These are phyloP conservation scores for Pythium sp. DNA, from an alignment of 352 stramenopile genomes.

Conservation along the genomic window DNA sequence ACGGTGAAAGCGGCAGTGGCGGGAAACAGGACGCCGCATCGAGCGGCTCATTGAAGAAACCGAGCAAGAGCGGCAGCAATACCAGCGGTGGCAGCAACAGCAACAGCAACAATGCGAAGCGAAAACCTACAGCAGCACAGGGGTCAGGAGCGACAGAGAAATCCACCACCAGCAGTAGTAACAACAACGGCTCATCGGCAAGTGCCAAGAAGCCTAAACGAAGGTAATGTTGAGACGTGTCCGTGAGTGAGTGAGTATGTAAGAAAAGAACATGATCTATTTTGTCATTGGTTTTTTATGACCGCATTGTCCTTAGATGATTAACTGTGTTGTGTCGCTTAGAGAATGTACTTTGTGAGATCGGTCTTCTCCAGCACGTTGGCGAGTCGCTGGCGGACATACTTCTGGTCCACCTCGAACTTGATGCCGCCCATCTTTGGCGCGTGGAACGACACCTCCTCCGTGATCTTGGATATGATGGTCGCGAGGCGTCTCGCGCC, in stretches of 20 bases:
- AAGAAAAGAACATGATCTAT: slow-evolving; percentile 4
- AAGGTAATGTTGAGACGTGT: slow-evolving; percentile 12
- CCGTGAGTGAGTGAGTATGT: neutral
- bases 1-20: slow-evolving; percentile 5
- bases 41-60: slow-evolving; percentile 9
- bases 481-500: slow-evolving; percentile 96
- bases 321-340: slow-evolving; percentile 17
- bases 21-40: slow-evolving; percentile 10
- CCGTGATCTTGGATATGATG: slow-evolving; percentile 96
- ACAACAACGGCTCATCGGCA: neutral
- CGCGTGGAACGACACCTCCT: slow-evolving; percentile 97
- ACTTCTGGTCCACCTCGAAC: slow-evolving; percentile 91
- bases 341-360: slow-evolving; percentile 98
- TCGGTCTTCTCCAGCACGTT: slow-evolving; percentile 94
- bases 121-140: slow-evolving; percentile 14
- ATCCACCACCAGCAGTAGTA: neutral
- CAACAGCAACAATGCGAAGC: slow-evolving; percentile 16
- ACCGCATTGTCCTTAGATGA: neutral
- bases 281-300: slow-evolving; percentile 1
- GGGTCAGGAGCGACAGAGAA: slow-evolving; percentile 15
- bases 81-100: slow-evolving; percentile 2
- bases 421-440: slow-evolving; percentile 83
- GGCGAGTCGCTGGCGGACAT: slow-evolving; percentile 91
- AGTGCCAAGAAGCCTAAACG: slow-evolving; percentile 29
- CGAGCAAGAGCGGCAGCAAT: slow-evolving; percentile 14